phyloP scores from a whole-genome alignment of 2,329 filamentous ascomycete species.

The Cladophialophora immunda region DNA sequence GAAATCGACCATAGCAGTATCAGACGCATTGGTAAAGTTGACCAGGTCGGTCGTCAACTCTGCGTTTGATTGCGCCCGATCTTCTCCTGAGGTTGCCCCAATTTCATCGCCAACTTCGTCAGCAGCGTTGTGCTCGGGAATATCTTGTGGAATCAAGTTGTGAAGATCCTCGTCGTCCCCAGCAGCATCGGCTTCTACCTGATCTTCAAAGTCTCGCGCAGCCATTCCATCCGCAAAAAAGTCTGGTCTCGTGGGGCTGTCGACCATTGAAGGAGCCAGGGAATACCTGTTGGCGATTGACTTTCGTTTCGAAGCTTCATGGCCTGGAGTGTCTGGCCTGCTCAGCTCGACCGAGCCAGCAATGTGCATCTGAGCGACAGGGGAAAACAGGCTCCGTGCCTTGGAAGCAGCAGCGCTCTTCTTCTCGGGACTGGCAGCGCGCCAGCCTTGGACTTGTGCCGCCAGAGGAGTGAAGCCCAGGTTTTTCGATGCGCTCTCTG shows the following conservation, averaged over 20 bases:
- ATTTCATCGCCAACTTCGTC: constrained; percentile 22
- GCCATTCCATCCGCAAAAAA: constrained; percentile 72
- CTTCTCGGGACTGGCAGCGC: constrained; percentile 63
- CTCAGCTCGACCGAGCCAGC: constrained; percentile 37
- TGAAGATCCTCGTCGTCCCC: constrained; percentile 32
- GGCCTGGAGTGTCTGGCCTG: constrained; percentile 42
- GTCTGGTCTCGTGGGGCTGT: constrained; percentile 55
- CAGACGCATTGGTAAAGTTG: constrained; percentile 36
- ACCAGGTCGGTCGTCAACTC: constrained; percentile 37
- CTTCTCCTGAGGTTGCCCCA: constrained; percentile 32
- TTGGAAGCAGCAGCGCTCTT: constrained; percentile 38
- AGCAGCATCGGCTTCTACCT: constrained; percentile 43
- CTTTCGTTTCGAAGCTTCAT: constrained; percentile 34
- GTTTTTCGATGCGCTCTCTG: constrained; percentile 34
- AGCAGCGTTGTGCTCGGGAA: constrained; percentile 2
- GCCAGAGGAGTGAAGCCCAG: constrained; percentile 72
- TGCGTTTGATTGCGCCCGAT: constrained; percentile 31
- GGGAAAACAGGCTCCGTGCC: constrained; percentile 39
- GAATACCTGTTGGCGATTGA: constrained; percentile 38
- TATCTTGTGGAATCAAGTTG: constrained; percentile 24
- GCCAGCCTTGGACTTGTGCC: constrained; percentile 69
- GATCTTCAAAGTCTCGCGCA: constrained; percentile 54
- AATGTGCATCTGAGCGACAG: constrained; percentile 35
- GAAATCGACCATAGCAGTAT: constrained; percentile 40
- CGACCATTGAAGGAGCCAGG: constrained; percentile 39